Conservation (phyloP, 345 rosid genomes). For the Murraya koenigii region DNA sequence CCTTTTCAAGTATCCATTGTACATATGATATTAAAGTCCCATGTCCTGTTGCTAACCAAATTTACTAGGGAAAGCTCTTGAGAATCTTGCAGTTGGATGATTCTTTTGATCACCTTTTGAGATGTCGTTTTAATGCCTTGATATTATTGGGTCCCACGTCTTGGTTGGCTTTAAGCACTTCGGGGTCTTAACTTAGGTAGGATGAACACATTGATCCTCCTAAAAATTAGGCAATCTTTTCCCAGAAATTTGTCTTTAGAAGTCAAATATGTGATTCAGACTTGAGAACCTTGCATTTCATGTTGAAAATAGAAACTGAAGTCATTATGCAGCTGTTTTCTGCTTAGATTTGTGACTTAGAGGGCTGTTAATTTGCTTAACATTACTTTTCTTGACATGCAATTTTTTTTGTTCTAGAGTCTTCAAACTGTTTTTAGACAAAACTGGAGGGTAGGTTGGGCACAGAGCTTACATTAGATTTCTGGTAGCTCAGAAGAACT, state of each 20-base stretch:
- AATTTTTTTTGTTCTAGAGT: background rate
- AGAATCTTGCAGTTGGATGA: background rate
- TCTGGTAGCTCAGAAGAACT: background rate
- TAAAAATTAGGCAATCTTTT: background rate
- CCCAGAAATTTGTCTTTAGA: background rate
- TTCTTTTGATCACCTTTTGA: background rate
- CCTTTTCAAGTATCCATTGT: background rate
- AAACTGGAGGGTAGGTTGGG: constrained; percentile 1
- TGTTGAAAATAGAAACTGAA: background rate
- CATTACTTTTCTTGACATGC: background rate
- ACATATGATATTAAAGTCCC: background rate
- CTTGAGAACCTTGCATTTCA: background rate
- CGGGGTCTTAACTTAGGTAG: background rate
- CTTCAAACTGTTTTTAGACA: background rate
- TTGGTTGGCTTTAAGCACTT: background rate
- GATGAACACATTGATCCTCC: background rate
- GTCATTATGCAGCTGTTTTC: background rate
- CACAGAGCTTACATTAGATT: background rate
- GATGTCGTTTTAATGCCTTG: background rate
- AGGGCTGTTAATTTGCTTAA: background rate
- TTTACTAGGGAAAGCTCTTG: background rate
- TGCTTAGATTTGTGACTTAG: background rate
- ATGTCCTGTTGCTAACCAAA: background rate
- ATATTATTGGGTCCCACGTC: background rate
- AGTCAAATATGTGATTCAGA: background rate